Evolutionary conservation across 1,139 yeast species (phyloP), one percentile per base, ranked within the genome.

Genomic region (Magnusiomyces paraingens): DNA sequence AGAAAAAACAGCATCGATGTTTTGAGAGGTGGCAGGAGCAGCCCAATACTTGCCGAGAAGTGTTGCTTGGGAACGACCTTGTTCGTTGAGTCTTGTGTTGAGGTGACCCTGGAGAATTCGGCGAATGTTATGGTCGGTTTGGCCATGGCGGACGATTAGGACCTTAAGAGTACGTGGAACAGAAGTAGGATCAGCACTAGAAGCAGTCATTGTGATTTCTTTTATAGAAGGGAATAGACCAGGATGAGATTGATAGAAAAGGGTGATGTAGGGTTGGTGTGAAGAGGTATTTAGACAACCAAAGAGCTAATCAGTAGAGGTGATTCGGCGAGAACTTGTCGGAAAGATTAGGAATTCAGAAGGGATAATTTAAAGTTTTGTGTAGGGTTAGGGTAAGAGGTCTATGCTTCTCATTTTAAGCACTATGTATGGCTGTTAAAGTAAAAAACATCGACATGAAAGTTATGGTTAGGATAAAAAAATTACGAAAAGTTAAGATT

Each of bases 71-170:
- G 50, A 39, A 6, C 49, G 48, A 14, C 69, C 69, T 8, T 52
- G 55, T 11, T 52, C 60, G 54, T 65, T 65, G n/a, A 65, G 53
- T 2, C 60, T 56, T 3, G 62, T 60, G 54, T 66, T 66, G 44
- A 26, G 17, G 64, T 87, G 95, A 1, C 95, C 95, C 66, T 87
- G 95, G 48, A 87, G 69, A 50, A 84, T 83, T 66, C 81, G 82
- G 57, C 76, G 66, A 21, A 76, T 73, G 65, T 87, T 87, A 66
- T 83, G 82, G 57, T 82, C 82, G 0, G 95, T 87, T 66, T 85
- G 93, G 2, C 95, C 95, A 63, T 87, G 95, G 62, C 95, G 78
- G 4, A 87, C 79, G 2, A 86, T 66, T 60, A 84, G 82, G 1
- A 87, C 66, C 22, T 89, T 73, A 2, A 84, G 69, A 6, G 54